Conservation (phyloP, 179 eudicot genomes). For the Dionaea muscipula region DNA sequence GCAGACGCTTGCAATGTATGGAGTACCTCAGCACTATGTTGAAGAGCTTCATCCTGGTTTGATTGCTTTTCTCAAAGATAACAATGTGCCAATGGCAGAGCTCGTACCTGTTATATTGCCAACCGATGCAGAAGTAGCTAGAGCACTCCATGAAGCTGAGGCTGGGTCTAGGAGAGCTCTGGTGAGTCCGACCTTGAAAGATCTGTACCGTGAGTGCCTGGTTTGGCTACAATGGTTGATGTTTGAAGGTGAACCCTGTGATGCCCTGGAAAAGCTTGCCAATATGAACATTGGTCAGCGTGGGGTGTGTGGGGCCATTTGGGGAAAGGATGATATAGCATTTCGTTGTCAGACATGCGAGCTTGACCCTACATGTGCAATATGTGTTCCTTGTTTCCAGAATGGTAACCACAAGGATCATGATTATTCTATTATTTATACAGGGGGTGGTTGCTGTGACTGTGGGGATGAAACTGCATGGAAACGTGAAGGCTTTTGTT, state of each 20-base stretch:
- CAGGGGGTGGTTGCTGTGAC: conserved; percentile 97
- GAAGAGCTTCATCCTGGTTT: conserved; percentile 54
- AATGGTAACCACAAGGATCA: conserved; percentile 86
- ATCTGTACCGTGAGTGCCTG: conserved; percentile 54
- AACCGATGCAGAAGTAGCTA: conserved; percentile 44
- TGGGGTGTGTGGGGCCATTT: conserved; percentile 94
- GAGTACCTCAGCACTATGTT: conserved; percentile 49
- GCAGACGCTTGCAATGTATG: conserved; percentile 56
- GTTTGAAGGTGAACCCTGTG: conserved; percentile 71
- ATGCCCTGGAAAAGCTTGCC: conserved; percentile 42
- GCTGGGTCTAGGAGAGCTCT: conserved; percentile 16
- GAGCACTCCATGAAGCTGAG: conserved; percentile 19
- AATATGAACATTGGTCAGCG: conserved; percentile 48
- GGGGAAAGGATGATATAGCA: conserved; percentile 91
- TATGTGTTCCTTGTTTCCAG: conserved; percentile 92
- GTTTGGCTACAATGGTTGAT: conserved; percentile 91
- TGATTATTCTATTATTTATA: conserved; percentile 83
- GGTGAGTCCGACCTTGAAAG: conserved; percentile 23
- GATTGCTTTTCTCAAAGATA: conserved; percentile 38
- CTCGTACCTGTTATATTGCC: conserved; percentile 60
- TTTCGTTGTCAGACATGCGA: conserved; percentile 94
- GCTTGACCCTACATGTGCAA: conserved; percentile 97
- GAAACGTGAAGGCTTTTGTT: conserved; percentile 94
- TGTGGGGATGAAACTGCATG: conserved; percentile 99
- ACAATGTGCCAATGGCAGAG: conserved; percentile 26